A percentile compares a stretch with the other conserved stretches of the same genome.
Conservation (phyloP, 805 yeast genomes). For the Pichia insulana region DNA sequence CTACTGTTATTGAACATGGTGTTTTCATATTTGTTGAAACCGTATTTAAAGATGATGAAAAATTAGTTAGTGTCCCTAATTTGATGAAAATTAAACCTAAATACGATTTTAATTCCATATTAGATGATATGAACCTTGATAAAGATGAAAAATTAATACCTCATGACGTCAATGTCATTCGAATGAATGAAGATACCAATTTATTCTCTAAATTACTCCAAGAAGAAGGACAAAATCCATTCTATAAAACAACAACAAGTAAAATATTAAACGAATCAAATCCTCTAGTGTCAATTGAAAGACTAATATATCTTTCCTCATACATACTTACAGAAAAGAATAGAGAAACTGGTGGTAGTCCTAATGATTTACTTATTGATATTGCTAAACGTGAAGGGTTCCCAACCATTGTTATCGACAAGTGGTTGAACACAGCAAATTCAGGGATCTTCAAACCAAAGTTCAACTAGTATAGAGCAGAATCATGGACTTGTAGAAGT, state of each 20-base stretch:
- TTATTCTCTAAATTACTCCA: conserved; percentile 3
- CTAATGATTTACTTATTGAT: background rate
- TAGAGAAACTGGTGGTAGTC: background rate
- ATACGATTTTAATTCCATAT: conserved; percentile 43
- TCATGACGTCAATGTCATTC: conserved; percentile 2
- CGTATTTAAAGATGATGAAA: conserved; percentile 70
- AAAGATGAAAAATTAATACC: conserved; percentile 15
- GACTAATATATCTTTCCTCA: conserved; percentile 4
- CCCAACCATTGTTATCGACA: background rate
- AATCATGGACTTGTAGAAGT: no score
- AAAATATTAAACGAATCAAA: background rate
- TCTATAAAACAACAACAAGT: conserved; percentile 1
- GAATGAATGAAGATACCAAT: conserved; percentile 1
- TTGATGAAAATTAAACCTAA: conserved; percentile 27
- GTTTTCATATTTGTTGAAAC: conserved; percentile 45
- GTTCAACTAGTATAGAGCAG: background rate
- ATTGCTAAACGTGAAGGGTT: conserved; percentile 2
- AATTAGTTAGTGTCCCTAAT: conserved; percentile 31
- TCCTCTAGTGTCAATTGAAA: conserved; percentile 3
- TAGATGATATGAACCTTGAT: conserved; percentile 20
- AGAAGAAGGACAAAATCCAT: conserved; percentile 14
- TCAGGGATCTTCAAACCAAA: background rate
- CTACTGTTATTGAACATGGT: conserved; percentile 18
- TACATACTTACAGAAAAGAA: conserved; percentile 1
- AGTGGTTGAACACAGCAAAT: conserved; percentile 4